Base-by-base conservation (phyloP, 176 grass and related monocot species). In the Hsuehochloa calcarea region DNA sequence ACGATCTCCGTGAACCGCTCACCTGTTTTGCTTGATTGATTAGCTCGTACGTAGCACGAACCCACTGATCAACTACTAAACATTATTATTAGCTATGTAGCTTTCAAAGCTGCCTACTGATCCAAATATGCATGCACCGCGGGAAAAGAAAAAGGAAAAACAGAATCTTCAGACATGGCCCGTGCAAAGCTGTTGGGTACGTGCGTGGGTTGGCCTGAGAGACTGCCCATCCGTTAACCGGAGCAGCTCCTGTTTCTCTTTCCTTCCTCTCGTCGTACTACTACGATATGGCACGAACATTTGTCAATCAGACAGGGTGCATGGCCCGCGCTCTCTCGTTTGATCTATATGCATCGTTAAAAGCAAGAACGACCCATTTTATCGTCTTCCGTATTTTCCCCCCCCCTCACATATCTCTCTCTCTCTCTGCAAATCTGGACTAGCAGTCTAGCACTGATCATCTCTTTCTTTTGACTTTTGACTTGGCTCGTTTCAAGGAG, bases 1-100 rank as follows among this genome's bases (percentile, higher is more conserved):
- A 92, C 90, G 62, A 92, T 92, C 90, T 92, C 90, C 52, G 60
- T 31, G 64, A 92, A 92, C 26, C 87, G 65, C 83, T 92, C 90
- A 11, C 90, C 90, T 92, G 84, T 31, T 52, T 8, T 50, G 14
- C 1, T 26, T 6, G 13, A 16, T 37, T 34, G 5, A 12, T 26
- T 60, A 34, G 3, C 31, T 54, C 16, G 31, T 34, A 34, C 45
- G 45, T 25, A 29, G 8, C 11, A 71, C 43, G 22, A 45, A 59
- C 65, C 65, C 43, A 27, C 43, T 4, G 13, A 26, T 46, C 13
- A 70, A 70, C 20, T 22, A 43, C 8, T 4, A 14, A 22, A 22
- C 39, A 44, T 41, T 41, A 8, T 3, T 13, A 47, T 47, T 47
- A 47, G 10, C 12, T 34, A 34, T 34, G 6, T 41, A 16, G 13